These are phyloP conservation scores for Pythium periplocum DNA, from an alignment of 352 stramenopile species.

Conservation along the genomic window DNA sequence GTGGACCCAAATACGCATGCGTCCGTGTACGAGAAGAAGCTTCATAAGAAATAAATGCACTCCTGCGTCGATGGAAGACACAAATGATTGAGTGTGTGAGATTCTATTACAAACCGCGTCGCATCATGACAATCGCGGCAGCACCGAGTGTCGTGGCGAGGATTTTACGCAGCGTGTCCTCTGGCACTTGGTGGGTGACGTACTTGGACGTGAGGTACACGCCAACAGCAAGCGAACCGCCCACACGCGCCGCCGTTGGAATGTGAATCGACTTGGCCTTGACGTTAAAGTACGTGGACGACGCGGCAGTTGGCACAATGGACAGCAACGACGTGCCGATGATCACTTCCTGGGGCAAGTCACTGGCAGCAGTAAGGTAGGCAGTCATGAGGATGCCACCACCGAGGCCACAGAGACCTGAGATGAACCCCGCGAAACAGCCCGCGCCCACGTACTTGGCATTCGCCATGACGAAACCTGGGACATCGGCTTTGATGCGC, in stretches of 20 bases:
- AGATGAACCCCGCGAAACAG: slow-evolving; percentile 77
- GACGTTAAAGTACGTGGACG: slow-evolving; percentile 78
- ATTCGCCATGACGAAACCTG: slow-evolving; percentile 49
- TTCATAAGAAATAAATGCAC: slow-evolving; percentile 44
- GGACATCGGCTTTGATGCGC: slow-evolving; percentile 30
- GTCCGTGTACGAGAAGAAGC: slow-evolving; percentile 81
- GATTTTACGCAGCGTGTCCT: slow-evolving; percentile 70
- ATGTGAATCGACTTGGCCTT: slow-evolving; percentile 76
- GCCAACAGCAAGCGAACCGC: slow-evolving; percentile 47
- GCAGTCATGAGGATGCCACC: slow-evolving; percentile 84
- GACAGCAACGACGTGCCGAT: slow-evolving; percentile 82
- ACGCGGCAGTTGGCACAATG: slow-evolving; percentile 75
- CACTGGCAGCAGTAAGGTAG: slow-evolving; percentile 79
- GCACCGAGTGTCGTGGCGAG: slow-evolving; percentile 62
- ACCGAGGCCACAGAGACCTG: slow-evolving; percentile 72
- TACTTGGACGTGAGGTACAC: slow-evolving; percentile 84
- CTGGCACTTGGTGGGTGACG: slow-evolving; percentile 69
- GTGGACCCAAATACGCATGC: slow-evolving; percentile 55
- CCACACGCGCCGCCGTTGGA: slow-evolving; percentile 60
- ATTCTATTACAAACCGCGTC: neutral
- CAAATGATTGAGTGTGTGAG: no score
- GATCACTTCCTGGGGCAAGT: slow-evolving; percentile 81
- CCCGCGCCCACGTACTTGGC: slow-evolving; percentile 74
- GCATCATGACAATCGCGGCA: slow-evolving; percentile 78
- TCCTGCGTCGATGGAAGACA: no score